Base-by-base conservation (phyloP, 106 monocot genomes). In the Dioscorea dumetorum region DNA sequence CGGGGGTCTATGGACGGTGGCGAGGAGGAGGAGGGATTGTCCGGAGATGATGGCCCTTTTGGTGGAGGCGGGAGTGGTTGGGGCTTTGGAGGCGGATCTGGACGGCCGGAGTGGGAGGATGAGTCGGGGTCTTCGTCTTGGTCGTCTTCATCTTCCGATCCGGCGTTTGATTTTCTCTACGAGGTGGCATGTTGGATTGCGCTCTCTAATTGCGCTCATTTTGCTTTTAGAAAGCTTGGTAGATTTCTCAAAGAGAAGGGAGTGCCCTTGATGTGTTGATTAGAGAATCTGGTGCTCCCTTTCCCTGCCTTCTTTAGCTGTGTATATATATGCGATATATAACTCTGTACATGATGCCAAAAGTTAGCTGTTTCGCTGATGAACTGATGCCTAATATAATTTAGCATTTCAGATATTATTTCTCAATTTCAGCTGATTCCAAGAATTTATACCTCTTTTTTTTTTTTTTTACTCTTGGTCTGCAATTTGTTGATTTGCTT, bases 151-250 rank as follows among this genome's bases (percentile, higher is more conserved):
- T 73, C 82, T 9, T 52, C 79, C 16, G 85, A 88, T 75, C 83
- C 85, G 57, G 88, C 81, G 16, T 77, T 88, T 67, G 83, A 80
- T 69, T 79, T 86, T 16, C 71, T 93, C 8, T 89, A 88, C 60
- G 77, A 80, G 70, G 58, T 89, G 58, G 35, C 89, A 33, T 79
- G 85, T 31, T 86, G 81, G 81, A 68, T 78, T 15, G 83, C 79
- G 15, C 84, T 93, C 53, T 93, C 86, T 23, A 86, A 84, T 68
- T 88, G 88, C 74, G 61, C 79, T 17, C 83, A 81, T 49, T 88
- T 86, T 41, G 85, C 86, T 12, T 78, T 76, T 12, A 83, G 79
- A 76, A 88, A 70, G 77, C 17, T 88, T 33, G 72, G 76, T 57
- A 64, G 77, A 52, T 58, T 93, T 22, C 41, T 93, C 35, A 67